These are phyloP conservation scores for Plasmodium reichenowi DNA, from an alignment of 169 alveolate species.

Conservation along the genomic window DNA sequence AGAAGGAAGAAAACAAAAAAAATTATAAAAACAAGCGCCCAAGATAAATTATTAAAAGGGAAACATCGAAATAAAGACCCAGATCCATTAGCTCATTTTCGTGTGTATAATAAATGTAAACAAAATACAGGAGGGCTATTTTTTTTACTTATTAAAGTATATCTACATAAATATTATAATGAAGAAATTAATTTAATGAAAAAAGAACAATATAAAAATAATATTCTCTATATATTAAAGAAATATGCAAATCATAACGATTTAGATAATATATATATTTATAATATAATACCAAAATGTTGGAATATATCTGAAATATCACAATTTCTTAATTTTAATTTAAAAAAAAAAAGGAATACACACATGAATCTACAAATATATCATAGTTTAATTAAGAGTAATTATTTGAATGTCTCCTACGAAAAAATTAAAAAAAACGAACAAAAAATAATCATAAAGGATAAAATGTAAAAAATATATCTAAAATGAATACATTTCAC, in stretches of 20 bases:
- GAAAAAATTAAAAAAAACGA: constrained; percentile 31
- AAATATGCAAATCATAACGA: constrained; percentile 48
- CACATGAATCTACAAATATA: constrained; percentile 28
- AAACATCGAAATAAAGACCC: constrained; percentile 26
- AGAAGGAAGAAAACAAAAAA: neutral
- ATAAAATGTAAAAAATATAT: constrained; percentile 18
- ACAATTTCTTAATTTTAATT: constrained; percentile 5
- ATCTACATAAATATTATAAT: constrained; percentile 24
- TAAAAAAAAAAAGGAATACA: constrained; percentile 22
- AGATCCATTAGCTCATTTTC: constrained; percentile 29
- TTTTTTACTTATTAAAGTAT: constrained; percentile 52
- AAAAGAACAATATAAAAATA: constrained; percentile 30
- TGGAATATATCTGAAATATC: constrained; percentile 45
- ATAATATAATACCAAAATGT: constrained; percentile 27
- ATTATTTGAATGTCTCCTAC: constrained; percentile 24
- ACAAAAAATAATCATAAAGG: constrained; percentile 18
- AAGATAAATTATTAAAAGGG: neutral
- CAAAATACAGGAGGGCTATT: constrained; percentile 34
- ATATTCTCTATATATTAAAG: constrained; percentile 25
- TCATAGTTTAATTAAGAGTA: constrained; percentile 42
- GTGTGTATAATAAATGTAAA: constrained; percentile 12
- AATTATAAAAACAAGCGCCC: neutral
- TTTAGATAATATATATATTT: constrained; percentile 30
- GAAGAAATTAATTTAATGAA: neutral
- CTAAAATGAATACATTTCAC: neutral